Percentiles rank a stretch among this genome's conserved stretches.
These are phyloP conservation scores for Coffea canephora DNA, from an alignment of 257 asterid species.

Conservation along the genomic window DNA sequence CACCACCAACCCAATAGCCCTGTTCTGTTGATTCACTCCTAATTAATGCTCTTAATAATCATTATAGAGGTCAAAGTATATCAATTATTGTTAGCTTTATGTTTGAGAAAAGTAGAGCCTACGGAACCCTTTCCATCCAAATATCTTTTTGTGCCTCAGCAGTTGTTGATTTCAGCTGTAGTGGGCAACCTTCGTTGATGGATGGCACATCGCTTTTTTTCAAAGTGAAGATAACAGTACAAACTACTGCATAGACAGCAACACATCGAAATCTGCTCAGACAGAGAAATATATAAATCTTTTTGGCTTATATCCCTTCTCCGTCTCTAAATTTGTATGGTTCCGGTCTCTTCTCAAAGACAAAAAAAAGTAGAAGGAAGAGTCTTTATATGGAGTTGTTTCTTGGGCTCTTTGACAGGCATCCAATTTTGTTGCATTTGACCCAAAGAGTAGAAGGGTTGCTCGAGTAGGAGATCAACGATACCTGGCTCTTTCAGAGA, in stretches of 20 bases:
- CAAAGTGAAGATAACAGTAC: conserved; percentile 38
- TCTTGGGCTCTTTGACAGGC: neutral
- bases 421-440: neutral
- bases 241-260: conserved; percentile 17
- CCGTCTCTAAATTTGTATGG: neutral
- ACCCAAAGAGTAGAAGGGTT: too few relatives aligned
- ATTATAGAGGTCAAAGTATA: conserved; percentile 27
- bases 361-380: neutral
- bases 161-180: neutral
- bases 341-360: neutral
- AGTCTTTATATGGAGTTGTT: neutral
- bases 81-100: conserved; percentile 45
- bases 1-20: conserved; percentile 35
- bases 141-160: neutral
- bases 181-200: conserved; percentile 6
- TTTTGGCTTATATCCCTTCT: neutral
- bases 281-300: neutral
- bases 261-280: neutral
- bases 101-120: conserved; percentile 56
- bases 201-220: conserved; percentile 34
- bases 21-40: conserved; percentile 36
- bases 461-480: neutral
- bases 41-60: conserved; percentile 41
- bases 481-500: neutral
- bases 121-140: conserved; percentile 29